phyloP scores from a whole-genome alignment of 768 basidiomycete species.

The Punctularia strigosozonata region DNA sequence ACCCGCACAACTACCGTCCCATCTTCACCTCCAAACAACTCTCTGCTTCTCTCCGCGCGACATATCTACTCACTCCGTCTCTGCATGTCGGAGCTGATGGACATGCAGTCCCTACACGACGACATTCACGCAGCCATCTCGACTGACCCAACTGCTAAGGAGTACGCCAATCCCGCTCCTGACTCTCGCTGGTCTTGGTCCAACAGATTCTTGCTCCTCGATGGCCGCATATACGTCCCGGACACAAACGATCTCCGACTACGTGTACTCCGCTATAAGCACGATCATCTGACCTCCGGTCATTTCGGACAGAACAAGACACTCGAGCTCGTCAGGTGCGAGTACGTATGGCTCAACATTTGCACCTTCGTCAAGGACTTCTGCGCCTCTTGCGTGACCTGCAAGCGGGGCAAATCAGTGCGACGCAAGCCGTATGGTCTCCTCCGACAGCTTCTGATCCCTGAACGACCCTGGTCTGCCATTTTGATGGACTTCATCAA shows the following conservation, averaged over 20 bases:
- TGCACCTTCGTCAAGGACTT: not conserved
- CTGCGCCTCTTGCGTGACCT: not conserved
- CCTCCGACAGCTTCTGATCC: constrained; percentile 12
- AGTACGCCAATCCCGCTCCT: constrained; percentile 3
- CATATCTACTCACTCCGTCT: constrained; percentile 6
- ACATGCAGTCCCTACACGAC: constrained; percentile 9
- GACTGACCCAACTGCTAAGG: not conserved
- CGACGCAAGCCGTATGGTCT: constrained; percentile 16
- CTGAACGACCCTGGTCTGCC: constrained; percentile 16
- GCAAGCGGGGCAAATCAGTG: not conserved
- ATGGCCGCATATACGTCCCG: constrained; percentile 13
- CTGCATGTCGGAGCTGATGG: constrained; percentile 10
- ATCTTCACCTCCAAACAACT: constrained; percentile 12
- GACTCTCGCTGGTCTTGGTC: not conserved
- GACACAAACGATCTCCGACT: constrained; percentile 11
- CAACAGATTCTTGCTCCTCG: constrained; percentile 6
- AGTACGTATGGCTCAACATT: not conserved
- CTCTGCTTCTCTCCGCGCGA: constrained; percentile 9
- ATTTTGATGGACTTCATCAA: constrained; percentile 16
- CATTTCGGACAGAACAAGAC: constrained; percentile 8
- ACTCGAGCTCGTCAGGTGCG: not conserved
- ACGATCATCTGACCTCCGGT: constrained; percentile 6
- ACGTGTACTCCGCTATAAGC: constrained; percentile 13
- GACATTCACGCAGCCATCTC: constrained; percentile 7
- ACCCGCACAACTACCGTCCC: constrained; percentile 10